Percentiles rank a stretch among this genome's conserved stretches.
These are phyloP conservation scores for Pholiota adiposa DNA, from an alignment of 1,284 basidiomycete species.

Conservation along the genomic window DNA sequence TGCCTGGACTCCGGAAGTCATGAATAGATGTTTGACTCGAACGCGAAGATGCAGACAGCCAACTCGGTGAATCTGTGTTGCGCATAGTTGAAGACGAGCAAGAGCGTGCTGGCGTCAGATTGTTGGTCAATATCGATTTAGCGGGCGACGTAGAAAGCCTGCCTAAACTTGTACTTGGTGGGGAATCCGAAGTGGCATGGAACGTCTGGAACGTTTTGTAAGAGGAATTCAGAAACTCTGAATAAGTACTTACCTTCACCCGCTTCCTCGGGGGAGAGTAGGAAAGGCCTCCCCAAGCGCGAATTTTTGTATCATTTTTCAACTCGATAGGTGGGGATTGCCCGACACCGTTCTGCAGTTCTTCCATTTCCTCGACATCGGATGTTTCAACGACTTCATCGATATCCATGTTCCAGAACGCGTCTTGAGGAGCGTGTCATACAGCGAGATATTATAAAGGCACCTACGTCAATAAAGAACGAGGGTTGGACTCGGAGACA, in stretches of 20 bases:
- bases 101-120: slow-evolving; percentile 6
- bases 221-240: neutral
- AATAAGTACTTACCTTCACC: slow-evolving; percentile 30
- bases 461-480: neutral
- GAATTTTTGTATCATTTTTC: neutral
- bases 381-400: slow-evolving; percentile 60
- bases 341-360: slow-evolving; percentile 25
- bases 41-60: neutral
- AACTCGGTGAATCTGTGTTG: slow-evolving; percentile 9
- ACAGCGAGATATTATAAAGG: neutral
- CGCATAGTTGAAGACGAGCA: slow-evolving; percentile 14
- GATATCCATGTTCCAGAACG: slow-evolving; percentile 9
- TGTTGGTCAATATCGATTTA: slow-evolving; percentile 4
- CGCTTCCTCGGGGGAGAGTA: slow-evolving; percentile 33
- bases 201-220: neutral
- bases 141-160: slow-evolving; percentile 5
- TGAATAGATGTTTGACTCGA: slow-evolving; percentile 8
- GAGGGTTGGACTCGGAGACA: neutral
- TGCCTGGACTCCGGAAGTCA: neutral
- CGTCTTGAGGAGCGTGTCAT: neutral
- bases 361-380: slow-evolving; percentile 58
- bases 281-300: neutral
- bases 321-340: neutral
- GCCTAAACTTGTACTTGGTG: neutral
- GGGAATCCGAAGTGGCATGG: neutral